These are phyloP conservation scores for Suillus ampliporus DNA, from an alignment of 768 basidiomycete species.

Conservation along the genomic window DNA sequence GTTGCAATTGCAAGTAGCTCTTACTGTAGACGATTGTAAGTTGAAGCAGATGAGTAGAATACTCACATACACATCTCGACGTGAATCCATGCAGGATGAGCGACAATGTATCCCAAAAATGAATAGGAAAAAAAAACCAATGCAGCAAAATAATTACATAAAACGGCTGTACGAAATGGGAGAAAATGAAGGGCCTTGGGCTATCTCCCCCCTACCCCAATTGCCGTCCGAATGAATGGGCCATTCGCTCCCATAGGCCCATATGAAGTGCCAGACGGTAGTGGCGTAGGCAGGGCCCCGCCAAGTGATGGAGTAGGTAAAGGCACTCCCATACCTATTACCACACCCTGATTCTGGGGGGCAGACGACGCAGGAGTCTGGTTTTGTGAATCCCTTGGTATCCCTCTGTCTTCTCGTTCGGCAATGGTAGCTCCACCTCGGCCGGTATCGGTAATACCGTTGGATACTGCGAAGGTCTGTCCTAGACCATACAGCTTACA, in stretches of 20 bases:
- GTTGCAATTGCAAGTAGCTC: neutral
- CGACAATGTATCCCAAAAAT: slow-evolving; percentile 1
- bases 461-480: slow-evolving; percentile 72
- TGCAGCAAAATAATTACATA: slow-evolving; percentile 41
- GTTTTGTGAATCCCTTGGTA: slow-evolving; percentile 56
- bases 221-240: slow-evolving; percentile 67
- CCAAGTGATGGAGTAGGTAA: slow-evolving; percentile 48
- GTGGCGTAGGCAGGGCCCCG: slow-evolving; percentile 47
- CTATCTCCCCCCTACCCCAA: slow-evolving; percentile 59
- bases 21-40: slow-evolving; percentile 5
- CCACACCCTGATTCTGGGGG: slow-evolving; percentile 45
- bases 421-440: slow-evolving; percentile 82
- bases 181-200: slow-evolving; percentile 30
- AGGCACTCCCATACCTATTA: slow-evolving; percentile 52
- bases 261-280: slow-evolving; percentile 57
- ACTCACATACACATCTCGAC: neutral
- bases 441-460: slow-evolving; percentile 68
- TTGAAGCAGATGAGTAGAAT: too few relatives aligned
- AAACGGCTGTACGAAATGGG: slow-evolving; percentile 29
- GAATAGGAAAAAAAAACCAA: slow-evolving; percentile 18
- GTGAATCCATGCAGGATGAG: neutral
- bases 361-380: slow-evolving; percentile 55
- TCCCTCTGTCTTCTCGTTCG: slow-evolving; percentile 72
- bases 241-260: slow-evolving; percentile 63
- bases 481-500: slow-evolving; percentile 86